Evolutionary conservation across 2,329 filamentous ascomycete species (phyloP), one percentile per base, ranked within the genome.

Genomic region (Didymella pomorum): DNA sequence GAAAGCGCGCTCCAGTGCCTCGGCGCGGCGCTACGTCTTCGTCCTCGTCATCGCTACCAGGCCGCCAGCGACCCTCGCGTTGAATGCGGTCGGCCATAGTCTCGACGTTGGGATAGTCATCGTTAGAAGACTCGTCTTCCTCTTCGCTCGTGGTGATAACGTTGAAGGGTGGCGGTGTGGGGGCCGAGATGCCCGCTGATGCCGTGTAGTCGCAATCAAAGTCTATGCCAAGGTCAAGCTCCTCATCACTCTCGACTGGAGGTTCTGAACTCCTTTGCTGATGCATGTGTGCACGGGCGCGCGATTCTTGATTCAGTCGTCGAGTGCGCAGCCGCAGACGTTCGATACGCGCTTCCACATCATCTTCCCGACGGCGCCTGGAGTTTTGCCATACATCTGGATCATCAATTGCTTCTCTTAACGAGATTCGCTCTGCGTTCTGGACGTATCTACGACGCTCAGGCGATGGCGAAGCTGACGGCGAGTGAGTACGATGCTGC

Each of bases 401-500:
- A 48, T 78, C 73, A 18, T 73, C 67, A 2, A 78, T 63, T 20
- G 72, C 74, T 54, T 78, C 76, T 37, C 66, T 59, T 2, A 78
- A 55, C 1, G 75, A 74, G 2, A 78, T 62, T 2, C 68, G 64
- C 25, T 77, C 69, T 3, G 73, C 71, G 21, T 68, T 55, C 4
- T 58, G 60, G 25, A 29, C 63, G n/a, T 58, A 61, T 29, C 39
- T 67, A 8, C 56, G 66, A 16, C 66, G 68, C 50, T 67, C 72
- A 11, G 71, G 66, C 2, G 68, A 63, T 5, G 70, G 69, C 8
- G 75, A 76, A 21, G 58, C 60, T 21, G 61, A 63, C 2, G 68
- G 68, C 11, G 69, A 71, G 20, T 57, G 60, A 16, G 65, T 56
- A 33, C 54, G 65, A 54, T 78, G 92, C 66, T 89, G 86, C 25